phyloP scores from a whole-genome alignment of 1,139 yeast species.

The Kurtzmaniella quercitrusa region DNA sequence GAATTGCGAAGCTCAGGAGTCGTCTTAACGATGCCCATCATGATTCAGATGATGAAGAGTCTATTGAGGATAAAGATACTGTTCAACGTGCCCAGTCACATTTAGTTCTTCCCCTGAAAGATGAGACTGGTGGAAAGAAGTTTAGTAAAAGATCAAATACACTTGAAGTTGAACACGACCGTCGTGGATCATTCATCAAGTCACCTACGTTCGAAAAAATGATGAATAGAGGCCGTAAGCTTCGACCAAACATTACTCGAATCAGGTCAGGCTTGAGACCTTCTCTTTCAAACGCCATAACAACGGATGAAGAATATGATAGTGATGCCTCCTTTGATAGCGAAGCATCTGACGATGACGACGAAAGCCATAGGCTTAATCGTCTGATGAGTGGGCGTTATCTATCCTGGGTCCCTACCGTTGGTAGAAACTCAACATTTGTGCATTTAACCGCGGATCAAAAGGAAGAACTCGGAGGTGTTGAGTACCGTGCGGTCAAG shows the following conservation, averaged over 20 bases:
- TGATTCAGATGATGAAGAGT: conserved; percentile 8
- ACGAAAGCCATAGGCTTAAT: conserved; percentile 14
- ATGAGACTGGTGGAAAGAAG: conserved; percentile 31
- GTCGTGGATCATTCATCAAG: conserved; percentile 18
- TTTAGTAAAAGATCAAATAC: conserved; percentile 44
- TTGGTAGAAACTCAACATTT: conserved; percentile 95
- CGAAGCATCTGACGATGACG: conserved; percentile 15
- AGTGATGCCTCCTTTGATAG: conserved; percentile 11
- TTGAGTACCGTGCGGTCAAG: conserved; percentile 87
- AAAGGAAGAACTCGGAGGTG: conserved; percentile 94
- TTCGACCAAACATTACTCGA: conserved; percentile 11
- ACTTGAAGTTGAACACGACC: conserved; percentile 31
- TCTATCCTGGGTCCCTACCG: conserved; percentile 85
- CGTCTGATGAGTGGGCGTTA: conserved; percentile 54
- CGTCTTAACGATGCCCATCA: not conserved
- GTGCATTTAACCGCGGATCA: conserved; percentile 77
- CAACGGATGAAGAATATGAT: conserved; percentile 16
- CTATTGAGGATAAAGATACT: conserved; percentile 9
- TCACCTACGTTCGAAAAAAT: conserved; percentile 45
- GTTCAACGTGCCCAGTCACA: conserved; percentile 31
- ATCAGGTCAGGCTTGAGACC: conserved; percentile 1
- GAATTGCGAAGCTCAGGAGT: conserved; percentile 2
- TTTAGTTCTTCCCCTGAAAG: conserved; percentile 30
- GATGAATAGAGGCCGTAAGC: conserved; percentile 8
- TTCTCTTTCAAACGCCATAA: conserved; percentile 3